Evolutionary conservation across 2,329 filamentous ascomycete genomes (phyloP), one percentile per base, ranked within the genome.

Genomic region (Endothia cerciana): DNA sequence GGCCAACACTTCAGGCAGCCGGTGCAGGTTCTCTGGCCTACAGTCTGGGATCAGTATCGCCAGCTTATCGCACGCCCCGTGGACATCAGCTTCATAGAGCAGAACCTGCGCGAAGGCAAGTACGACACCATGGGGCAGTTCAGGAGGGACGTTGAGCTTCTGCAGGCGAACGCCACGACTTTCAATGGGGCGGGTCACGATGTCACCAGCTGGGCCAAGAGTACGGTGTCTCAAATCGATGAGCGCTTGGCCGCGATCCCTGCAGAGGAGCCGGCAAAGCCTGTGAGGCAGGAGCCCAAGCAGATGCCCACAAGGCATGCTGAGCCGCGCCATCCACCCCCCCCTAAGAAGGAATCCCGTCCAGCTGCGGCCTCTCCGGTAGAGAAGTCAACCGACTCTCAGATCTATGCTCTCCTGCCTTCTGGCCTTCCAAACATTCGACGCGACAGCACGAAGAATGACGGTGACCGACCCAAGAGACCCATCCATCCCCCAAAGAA

Each of bases 401-500:
- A 81, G 43, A 74, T 75, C 0, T 96, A 93, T 77, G 92, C 93
- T 2, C 82, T 96, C 13, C 88, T 91, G 30, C 87, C 92, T 1
- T 88, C 92, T 71, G 92, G 92, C 1, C 84, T 92, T 47, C 93
- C 93, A 10, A 83, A 93, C 47, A 95, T 95, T 69, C 90, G 95
- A 63, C 91, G 94, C 25, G 93, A 96, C 72, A 97, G 92, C 1
- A 90, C 88, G 6, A 90, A 89, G 65, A 85, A 86, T 4, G 92
- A 93, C 71, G 91, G 89, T 65, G 86, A 88, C 70, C 88, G 95
- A 61, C 94, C 94, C 13, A 97, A 97, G 82, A 90, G 95, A 63
- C 93, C 94, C 17, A 97, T 98, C 64, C 93, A 97, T 72, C 91
- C 94, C 10, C 93, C 95, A 0, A 94, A 94, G 74, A 88, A 90